Evolutionary conservation across 257 asterid genomes (phyloP).

Genomic region (Primulina eburnea): DNA sequence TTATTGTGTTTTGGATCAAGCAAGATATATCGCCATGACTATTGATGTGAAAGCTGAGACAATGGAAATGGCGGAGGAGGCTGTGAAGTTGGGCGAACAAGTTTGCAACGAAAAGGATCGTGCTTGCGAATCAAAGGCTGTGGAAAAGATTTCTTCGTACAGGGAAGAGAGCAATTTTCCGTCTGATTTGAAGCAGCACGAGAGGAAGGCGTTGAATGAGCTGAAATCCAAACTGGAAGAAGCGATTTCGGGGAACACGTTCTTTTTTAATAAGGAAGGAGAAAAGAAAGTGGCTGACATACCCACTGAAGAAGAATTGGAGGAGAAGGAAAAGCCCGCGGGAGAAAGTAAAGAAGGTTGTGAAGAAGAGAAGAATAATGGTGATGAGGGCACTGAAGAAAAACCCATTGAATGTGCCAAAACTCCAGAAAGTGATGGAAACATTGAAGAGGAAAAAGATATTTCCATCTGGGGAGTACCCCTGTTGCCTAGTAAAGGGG

Average conservation of each 20-base stretch:
- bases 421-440: conserved; percentile 10
- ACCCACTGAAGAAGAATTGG: conserved; percentile 18
- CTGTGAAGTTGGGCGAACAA: conserved; percentile 32
- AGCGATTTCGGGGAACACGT: conserved; percentile 53
- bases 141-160: conserved; percentile 67
- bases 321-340: conserved; percentile 11
- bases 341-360: conserved; percentile 8
- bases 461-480: conserved; percentile 77
- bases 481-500: conserved; percentile 55
- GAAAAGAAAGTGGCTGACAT: conserved; percentile 21
- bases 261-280: conserved; percentile 40
- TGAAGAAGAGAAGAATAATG: conserved; percentile 16
- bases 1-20: conserved; percentile 15
- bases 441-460: conserved; percentile 29
- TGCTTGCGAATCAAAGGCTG: conserved; percentile 33
- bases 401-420: conserved; percentile 4
- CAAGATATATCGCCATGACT: conserved; percentile 39
- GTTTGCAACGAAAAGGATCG: conserved; percentile 35
- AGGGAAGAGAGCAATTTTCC: conserved; percentile 74
- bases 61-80: conserved; percentile 35
- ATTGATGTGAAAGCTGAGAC: conserved; percentile 56
- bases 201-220: conserved; percentile 59
- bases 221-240: conserved; percentile 62
- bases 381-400: conserved; percentile 4
- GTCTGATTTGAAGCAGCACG: conserved; percentile 64